Base-by-base conservation (phyloP, 306 rosid species). In the Dryas octopetala region DNA sequence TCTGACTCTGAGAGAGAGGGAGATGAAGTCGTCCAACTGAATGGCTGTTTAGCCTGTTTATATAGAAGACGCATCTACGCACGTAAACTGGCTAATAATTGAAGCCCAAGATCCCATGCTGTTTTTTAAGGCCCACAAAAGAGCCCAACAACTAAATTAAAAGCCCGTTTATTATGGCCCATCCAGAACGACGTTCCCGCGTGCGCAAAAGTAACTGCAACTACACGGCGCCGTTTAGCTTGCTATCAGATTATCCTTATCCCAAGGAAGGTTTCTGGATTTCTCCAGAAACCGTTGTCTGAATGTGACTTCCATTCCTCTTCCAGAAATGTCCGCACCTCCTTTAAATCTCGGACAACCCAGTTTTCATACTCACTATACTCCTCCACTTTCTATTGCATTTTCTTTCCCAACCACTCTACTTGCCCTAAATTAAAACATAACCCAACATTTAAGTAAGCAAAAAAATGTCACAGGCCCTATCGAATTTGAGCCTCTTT, bases 401-500 rank as follows among this genome's bases (percentile, higher is more conserved):
- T 3, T 54, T 19, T 26, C 44, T 46, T 46, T 14, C 32, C 9
- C 47, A 10, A n/a, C 51, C 43, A 43, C 49, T 9, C 32, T 13
- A 6, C 15, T 38, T 55, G 26, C 8, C 62, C 55, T 17, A 3
- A n/a, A n/a, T n/a, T n/a, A n/a, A 44, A 2, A 44, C n/a, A 40
- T 2, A 62, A 13, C 52, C 55, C 23, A 49, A 41, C 10, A 1
- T 10, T 17, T 17, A 1, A 19, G 38, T 32, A 54, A 32, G 8
- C 2, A 52, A 5, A 9, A 66, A 71, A 60, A 86, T 83, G 89
- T 74, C 87, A 13, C 87, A 80, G 66, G 83, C 85, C 9, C 60
- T 83, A 2, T 58, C 83, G 5, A 80, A 78, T 48, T 47, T 83
- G 26, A 62, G 68, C 76, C 49, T 49, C 4, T 75, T 74, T 14